phyloP scores from a whole-genome alignment of 306 rosid species.

The Acacia confusa region DNA sequence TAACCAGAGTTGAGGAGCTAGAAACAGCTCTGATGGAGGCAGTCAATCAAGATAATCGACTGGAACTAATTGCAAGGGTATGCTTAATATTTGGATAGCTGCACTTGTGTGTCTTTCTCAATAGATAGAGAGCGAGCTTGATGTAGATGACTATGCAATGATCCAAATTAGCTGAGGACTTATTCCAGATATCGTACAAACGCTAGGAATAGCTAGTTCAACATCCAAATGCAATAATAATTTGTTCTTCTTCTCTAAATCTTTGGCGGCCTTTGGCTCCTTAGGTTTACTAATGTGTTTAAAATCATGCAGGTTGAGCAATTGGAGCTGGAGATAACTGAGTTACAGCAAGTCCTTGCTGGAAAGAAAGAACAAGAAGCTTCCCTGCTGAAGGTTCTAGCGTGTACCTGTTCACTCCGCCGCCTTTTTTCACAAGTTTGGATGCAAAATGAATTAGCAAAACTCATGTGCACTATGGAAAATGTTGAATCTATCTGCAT shows the following conservation, averaged over 20 bases:
- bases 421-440: constrained; percentile 31
- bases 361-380: constrained; percentile 89
- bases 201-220: constrained; percentile 24
- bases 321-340: constrained; percentile 77
- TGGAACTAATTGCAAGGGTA: constrained; percentile 84
- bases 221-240: constrained; percentile 20
- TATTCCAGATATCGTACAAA: constrained; percentile 4
- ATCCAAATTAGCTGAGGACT: constrained; percentile 12
- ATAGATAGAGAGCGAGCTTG: background rate
- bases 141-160: constrained; percentile 14
- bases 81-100: constrained; percentile 35
- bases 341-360: constrained; percentile 54
- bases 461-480: constrained; percentile 8
- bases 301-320: constrained; percentile 68
- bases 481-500: constrained; percentile 33
- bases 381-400: constrained; percentile 82
- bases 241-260: constrained; percentile 22
- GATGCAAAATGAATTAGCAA: constrained; percentile 32
- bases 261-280: constrained; percentile 4
- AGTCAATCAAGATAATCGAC: constrained; percentile 79
- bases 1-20: constrained; percentile 85
- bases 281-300: constrained; percentile 31
- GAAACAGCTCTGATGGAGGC: constrained; percentile 94
- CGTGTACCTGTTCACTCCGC: constrained; percentile 42
- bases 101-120: background rate